A percentile compares a stretch with the other conserved stretches of the same genome.
phyloP scores from a whole-genome alignment of 2,329 filamentous ascomycete species.

The Endoconidiophora polonica region DNA sequence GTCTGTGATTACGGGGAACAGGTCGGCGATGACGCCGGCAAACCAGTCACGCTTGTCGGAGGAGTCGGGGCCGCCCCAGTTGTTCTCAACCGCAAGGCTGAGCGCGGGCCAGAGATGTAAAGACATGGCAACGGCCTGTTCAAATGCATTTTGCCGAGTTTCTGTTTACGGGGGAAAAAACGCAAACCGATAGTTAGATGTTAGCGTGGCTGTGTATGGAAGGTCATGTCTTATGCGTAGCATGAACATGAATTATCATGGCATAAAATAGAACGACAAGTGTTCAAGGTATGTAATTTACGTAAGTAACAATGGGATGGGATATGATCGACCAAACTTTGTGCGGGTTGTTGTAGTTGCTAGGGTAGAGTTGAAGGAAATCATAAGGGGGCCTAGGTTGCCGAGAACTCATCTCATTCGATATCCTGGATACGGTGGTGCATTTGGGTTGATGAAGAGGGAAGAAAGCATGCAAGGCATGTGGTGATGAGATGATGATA shows the following conservation, averaged over 20 bases:
- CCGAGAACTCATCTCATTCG: too few relatives aligned
- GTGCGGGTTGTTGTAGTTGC: background rate
- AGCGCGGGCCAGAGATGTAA: conserved; percentile 82
- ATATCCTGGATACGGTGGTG: too few relatives aligned
- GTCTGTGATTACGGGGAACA: conserved; percentile 52
- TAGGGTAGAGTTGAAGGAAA: background rate
- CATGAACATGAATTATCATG: too few relatives aligned
- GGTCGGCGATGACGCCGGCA: conserved; percentile 68
- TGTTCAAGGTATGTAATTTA: background rate
- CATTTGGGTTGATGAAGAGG: background rate
- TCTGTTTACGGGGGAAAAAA: conserved; percentile 21
- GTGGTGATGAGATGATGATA: conserved; percentile 5
- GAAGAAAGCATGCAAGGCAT: conserved; percentile 5
- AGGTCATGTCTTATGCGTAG: too few relatives aligned
- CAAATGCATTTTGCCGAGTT: conserved; percentile 50
- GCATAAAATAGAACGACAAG: too few relatives aligned
- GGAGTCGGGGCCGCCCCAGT: conserved; percentile 74
- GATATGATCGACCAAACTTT: too few relatives aligned
- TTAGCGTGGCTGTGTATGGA: too few relatives aligned
- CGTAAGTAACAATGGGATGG: background rate
- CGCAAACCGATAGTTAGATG: background rate
- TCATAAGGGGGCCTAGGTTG: too few relatives aligned
- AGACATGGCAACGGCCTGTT: conserved; percentile 70
- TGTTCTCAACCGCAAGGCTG: conserved; percentile 67
- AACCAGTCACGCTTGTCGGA: conserved; percentile 93